Conservation (phyloP, 768 basidiomycete genomes). For the Gloeostereum incarnatum region DNA sequence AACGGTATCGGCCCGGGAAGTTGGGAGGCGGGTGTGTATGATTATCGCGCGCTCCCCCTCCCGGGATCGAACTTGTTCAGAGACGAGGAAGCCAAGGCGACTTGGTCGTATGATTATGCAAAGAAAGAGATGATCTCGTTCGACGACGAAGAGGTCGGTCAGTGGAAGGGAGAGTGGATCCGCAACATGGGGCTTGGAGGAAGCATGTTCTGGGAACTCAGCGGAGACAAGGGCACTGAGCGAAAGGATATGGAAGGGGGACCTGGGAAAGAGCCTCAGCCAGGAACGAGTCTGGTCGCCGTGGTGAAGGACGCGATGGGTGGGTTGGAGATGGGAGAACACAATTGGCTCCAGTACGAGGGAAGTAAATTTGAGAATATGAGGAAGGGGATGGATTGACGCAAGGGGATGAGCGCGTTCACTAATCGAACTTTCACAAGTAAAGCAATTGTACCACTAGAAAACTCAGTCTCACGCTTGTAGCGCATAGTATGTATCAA, state of each 20-base stretch:
- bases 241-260: slow-evolving; percentile 71
- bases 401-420: too few relatives aligned
- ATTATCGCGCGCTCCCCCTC: slow-evolving; percentile 84
- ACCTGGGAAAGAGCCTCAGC: slow-evolving; percentile 63
- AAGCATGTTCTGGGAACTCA: slow-evolving; percentile 93
- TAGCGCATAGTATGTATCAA: too few relatives aligned
- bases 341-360: slow-evolving; percentile 81
- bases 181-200: slow-evolving; percentile 70
- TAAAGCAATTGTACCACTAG: too few relatives aligned
- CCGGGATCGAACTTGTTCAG: slow-evolving; percentile 56
- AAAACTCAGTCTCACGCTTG: too few relatives aligned
- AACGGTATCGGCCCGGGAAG: slow-evolving; percentile 78
- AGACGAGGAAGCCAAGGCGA: slow-evolving; percentile 63
- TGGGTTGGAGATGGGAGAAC: slow-evolving; percentile 44
- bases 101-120: slow-evolving; percentile 74
- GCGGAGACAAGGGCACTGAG: slow-evolving; percentile 68
- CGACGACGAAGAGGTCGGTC: slow-evolving; percentile 61
- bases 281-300: slow-evolving; percentile 61
- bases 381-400: slow-evolving; percentile 51
- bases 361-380: slow-evolving; percentile 76
- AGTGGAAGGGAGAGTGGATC: slow-evolving; percentile 78
- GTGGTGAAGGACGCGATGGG: slow-evolving; percentile 78
- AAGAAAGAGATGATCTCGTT: slow-evolving; percentile 79
- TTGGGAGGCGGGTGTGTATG: slow-evolving; percentile 90
- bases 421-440: too few relatives aligned